Evolutionary conservation across 1,284 basidiomycete genomes (phyloP).

Genomic region (Tilletiaria anomala): DNA sequence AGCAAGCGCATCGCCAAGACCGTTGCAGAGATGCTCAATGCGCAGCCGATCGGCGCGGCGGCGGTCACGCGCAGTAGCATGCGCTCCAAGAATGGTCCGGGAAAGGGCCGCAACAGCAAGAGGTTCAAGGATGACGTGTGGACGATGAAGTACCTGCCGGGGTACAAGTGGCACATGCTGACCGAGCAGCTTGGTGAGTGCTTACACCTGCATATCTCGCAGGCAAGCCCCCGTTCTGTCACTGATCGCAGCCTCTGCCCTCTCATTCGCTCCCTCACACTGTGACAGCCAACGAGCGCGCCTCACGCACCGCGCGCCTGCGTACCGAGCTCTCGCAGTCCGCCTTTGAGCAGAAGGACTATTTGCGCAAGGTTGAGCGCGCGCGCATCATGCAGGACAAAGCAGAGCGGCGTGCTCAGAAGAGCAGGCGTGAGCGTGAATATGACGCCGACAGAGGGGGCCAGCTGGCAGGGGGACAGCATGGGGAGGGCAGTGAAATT

Average conservation of each 20-base stretch:
- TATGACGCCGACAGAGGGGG: not conserved
- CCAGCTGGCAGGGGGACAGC: not conserved
- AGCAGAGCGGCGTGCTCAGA: constrained; percentile 47
- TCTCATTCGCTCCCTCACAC: not conserved
- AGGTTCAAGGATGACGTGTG: constrained; percentile 87
- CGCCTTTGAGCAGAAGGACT: constrained; percentile 75
- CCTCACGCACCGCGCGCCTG: constrained; percentile 68
- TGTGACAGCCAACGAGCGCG: constrained; percentile 70
- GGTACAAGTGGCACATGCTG: constrained; percentile 98
- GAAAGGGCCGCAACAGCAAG: constrained; percentile 8
- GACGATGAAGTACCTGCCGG: constrained; percentile 98
- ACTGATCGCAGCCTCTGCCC: not conserved
- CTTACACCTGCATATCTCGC: not conserved
- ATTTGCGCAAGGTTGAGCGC: constrained; percentile 85
- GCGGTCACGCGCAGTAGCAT: constrained; percentile 11
- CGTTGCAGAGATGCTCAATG: constrained; percentile 89
- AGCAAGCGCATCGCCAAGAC: constrained; percentile 80
- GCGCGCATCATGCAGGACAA: constrained; percentile 81
- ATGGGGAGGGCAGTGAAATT: constrained; percentile 3
- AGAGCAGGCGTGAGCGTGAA: not conserved
- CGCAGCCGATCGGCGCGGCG: constrained; percentile 60
- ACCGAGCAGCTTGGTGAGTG: constrained; percentile 87
- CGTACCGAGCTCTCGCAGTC: constrained; percentile 85
- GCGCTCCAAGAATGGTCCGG: constrained; percentile 14
- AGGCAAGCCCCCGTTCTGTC: not conserved